Base-by-base conservation (phyloP, 768 basidiomycete genomes). In the Tubosaeta sp. region DNA sequence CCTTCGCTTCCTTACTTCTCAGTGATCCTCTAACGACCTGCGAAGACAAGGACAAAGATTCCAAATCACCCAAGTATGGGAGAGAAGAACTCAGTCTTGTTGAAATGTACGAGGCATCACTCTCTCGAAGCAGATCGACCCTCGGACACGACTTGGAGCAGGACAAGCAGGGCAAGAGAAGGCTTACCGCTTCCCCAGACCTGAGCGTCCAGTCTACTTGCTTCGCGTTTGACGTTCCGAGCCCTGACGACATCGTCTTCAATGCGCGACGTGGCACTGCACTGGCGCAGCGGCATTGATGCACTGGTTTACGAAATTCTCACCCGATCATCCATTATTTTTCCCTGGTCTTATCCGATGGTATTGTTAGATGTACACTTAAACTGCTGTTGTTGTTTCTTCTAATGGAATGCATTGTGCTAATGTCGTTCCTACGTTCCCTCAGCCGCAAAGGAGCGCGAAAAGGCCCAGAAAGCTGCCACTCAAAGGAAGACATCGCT, bases 221-320 rank as follows among this genome's bases (percentile, higher is more conserved):
- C 48, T 91, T 90, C 65, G 72, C 82, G 10, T 92, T 94, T 63
- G 83, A 93, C 56, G 79, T 77, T 22, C 91, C 90, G 33, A 97
- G 94, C 68, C 95, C 95, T 19, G 95, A 98, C 59, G 95, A 97
- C 62, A 71, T 90, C 56, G 84, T 97, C 9, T 74, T 88, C 60
- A 82, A 82, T 59, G 90, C 92, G 49, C 82, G 92, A 45, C 83
- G 80, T 48, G 88, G 88, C 43, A 88, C 92, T 5, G 71, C 83
- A 29, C 70, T 87, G 44, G 76, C 69, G 11, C 72, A 76, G 50
- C 71, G 72, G 49, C 69, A 59, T 34, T 62, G 61, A 67, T 26
- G 25, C 39, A 1, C 51, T 43, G 43, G 39, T 43, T 46, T 50
- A 47, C 50, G 35, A 37, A 38, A 48, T 45, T 35, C 25, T 39